A percentile compares a stretch with the other conserved stretches of the same genome.
Evolutionary conservation across 2,329 filamentous ascomycete genomes (phyloP).

Genomic region (Alternaria rosae): DNA sequence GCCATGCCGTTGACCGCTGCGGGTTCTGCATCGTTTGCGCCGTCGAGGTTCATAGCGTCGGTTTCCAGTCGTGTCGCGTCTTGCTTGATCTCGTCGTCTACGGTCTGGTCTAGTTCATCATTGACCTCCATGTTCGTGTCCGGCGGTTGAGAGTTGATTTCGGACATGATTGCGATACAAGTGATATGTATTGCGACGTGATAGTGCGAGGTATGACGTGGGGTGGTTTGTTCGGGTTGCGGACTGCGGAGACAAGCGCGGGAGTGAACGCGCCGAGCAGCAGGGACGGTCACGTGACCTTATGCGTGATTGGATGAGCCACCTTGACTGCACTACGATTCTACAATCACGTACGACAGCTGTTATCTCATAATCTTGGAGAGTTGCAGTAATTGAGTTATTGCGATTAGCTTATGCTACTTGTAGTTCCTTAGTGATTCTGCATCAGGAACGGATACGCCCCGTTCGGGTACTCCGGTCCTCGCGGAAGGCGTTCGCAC

Average conservation of each 20-base stretch:
- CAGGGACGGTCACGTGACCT: constrained; percentile 2
- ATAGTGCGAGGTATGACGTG: constrained; percentile 12
- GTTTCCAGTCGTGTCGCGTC: constrained; percentile 41
- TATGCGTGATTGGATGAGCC: neutral
- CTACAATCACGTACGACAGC: neutral
- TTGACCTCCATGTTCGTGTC: constrained; percentile 42
- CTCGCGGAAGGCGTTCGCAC: neutral
- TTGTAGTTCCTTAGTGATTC: neutral
- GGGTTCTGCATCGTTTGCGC: constrained; percentile 47
- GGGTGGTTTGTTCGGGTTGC: constrained; percentile 5
- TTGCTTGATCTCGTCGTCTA: constrained; percentile 53
- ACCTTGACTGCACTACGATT: neutral
- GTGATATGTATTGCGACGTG: constrained; percentile 6
- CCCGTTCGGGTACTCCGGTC: neutral
- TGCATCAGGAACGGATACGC: neutral
- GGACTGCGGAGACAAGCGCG: constrained; percentile 24
- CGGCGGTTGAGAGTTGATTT: constrained; percentile 37
- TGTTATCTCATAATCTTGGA: neutral
- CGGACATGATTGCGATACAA: constrained; percentile 40
- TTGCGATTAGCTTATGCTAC: neutral
- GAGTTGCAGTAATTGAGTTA: neutral
- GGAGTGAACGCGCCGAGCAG: constrained; percentile 18
- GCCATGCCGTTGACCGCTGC: constrained; percentile 44
- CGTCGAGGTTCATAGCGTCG: constrained; percentile 53
- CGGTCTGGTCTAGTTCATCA: constrained; percentile 50